Evolutionary conservation across 441 rosid species (phyloP).

Genomic region (Sinapis alba): DNA sequence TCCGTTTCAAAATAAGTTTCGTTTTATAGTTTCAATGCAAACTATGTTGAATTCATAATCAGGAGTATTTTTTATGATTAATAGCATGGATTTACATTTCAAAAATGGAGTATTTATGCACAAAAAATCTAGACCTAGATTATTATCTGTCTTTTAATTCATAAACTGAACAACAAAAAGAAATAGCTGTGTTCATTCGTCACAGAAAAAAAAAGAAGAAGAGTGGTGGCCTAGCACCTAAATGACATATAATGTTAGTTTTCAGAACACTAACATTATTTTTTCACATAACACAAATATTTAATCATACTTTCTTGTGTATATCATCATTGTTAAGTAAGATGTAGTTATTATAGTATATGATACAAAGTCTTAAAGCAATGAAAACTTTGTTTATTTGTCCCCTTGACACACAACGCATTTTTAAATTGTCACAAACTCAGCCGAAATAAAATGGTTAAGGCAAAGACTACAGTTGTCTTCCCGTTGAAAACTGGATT

Average conservation of each 20-base stretch:
- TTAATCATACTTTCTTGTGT: not conserved
- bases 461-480: slow-evolving; percentile 32
- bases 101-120: not conserved
- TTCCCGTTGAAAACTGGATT: slow-evolving; percentile 26
- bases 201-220: not conserved
- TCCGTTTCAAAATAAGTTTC: too few relatives aligned
- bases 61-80: too few relatives aligned
- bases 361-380: slow-evolving; percentile 26
- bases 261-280: slow-evolving; percentile 12
- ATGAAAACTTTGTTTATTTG: slow-evolving; percentile 35
- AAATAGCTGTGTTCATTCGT: too few relatives aligned
- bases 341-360: slow-evolving; percentile 1
- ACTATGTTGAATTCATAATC: too few relatives aligned
- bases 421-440: slow-evolving; percentile 12
- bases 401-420: slow-evolving; percentile 14
- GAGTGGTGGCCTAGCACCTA: slow-evolving; percentile 38
- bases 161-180: not conserved
- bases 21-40: too few relatives aligned
- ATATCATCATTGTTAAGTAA: slow-evolving; percentile 21
- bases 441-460: slow-evolving; percentile 33
- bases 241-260: not conserved
- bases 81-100: not conserved
- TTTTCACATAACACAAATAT: slow-evolving; percentile 3
- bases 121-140: not conserved
- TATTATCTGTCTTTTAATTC: not conserved